These are phyloP conservation scores for Quercus agrifolia DNA, from an alignment of 306 rosid genomes.

Conservation along the genomic window DNA sequence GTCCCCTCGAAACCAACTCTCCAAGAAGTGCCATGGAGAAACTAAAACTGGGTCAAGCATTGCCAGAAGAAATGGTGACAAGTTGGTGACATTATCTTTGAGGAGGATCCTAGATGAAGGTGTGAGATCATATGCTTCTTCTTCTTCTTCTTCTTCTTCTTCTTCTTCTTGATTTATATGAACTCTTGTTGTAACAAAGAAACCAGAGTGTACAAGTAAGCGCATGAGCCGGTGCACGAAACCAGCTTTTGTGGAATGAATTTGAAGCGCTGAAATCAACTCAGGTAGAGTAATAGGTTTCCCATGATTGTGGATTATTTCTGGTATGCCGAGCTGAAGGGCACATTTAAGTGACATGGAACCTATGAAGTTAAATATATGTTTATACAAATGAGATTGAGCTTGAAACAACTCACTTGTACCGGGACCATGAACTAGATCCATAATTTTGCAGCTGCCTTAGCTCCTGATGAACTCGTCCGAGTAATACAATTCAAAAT, in stretches of 20 bases:
- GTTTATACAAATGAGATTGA: conserved; percentile 49
- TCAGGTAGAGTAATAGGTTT: conserved; percentile 40
- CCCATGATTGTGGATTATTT: conserved; percentile 41
- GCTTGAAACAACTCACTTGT: conserved; percentile 35
- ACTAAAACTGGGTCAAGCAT: neutral
- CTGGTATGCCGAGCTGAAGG: conserved; percentile 43
- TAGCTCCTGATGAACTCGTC: too few relatives aligned
- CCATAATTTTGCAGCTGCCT: neutral
- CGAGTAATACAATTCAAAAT: too few relatives aligned
- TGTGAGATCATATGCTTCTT: conserved; percentile 32
- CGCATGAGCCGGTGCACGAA: conserved; percentile 33
- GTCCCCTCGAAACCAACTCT: conserved; percentile 31
- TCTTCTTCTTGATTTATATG: neutral
- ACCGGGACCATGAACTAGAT: neutral
- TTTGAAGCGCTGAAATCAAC: conserved; percentile 33
- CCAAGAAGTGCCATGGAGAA: conserved; percentile 25
- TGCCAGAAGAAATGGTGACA: neutral
- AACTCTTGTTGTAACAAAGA: conserved; percentile 22
- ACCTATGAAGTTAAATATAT: conserved; percentile 25
- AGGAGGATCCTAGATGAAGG: conserved; percentile 49
- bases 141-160: conserved; percentile 9
- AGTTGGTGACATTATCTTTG: conserved; percentile 11
- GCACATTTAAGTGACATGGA: conserved; percentile 49
- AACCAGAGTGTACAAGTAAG: conserved; percentile 35
- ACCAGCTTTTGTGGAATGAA: conserved; percentile 23